These are phyloP conservation scores for Carex scoparia DNA, from an alignment of 176 grass and related monocot species.

Conservation along the genomic window DNA sequence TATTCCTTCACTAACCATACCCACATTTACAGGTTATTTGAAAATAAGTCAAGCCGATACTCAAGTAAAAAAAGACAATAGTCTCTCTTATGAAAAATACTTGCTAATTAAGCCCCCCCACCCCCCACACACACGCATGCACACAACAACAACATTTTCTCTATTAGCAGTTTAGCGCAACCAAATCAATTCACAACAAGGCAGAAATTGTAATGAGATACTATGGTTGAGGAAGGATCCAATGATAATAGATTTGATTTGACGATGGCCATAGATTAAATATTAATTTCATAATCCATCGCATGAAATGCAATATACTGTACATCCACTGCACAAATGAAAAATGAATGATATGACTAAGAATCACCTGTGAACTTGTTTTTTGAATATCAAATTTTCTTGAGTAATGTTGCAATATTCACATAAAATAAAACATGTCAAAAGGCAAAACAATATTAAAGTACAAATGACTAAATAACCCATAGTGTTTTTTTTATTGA, in stretches of 20 bases:
- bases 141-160: too few relatives aligned
- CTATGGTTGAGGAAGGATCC: too few relatives aligned
- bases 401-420: not conserved
- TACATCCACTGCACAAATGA: not conserved
- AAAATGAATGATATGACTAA: not conserved
- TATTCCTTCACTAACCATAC: not conserved
- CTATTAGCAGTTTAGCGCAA: too few relatives aligned
- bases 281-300: not conserved
- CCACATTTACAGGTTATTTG: not conserved
- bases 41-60: not conserved
- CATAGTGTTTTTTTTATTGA: not conserved
- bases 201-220: too few relatives aligned
- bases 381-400: not conserved
- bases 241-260: too few relatives aligned
- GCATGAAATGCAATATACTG: not conserved
- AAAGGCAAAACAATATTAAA: not conserved
- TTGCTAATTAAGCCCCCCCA: not conserved
- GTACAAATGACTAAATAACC: not conserved
- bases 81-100: not conserved
- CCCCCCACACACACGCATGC: too few relatives aligned
- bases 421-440: not conserved
- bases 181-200: too few relatives aligned
- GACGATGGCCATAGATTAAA: not conserved
- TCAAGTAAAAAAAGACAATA: not conserved
- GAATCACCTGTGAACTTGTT: not conserved